A percentile compares a stretch with the other conserved stretches of the same genome.
phyloP scores from a whole-genome alignment of 371 early-diverging fungal genomes.

The Mortierella sp. region DNA sequence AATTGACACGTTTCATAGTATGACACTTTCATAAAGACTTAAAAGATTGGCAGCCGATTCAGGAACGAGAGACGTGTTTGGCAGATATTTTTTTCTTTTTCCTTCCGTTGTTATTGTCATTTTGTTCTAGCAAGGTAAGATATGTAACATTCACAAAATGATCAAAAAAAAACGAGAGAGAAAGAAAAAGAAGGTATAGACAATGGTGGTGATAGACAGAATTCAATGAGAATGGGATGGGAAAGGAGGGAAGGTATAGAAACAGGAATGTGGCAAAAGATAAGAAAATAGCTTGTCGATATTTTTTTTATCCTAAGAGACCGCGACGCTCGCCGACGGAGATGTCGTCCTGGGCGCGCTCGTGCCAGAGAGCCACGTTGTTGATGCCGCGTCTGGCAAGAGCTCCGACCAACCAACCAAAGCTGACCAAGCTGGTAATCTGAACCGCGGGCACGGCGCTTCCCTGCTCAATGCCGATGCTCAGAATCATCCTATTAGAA shows the following conservation, averaged over 20 bases:
- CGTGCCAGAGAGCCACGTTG: constrained; percentile 30
- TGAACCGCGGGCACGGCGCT: constrained; percentile 28
- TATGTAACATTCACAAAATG: too few relatives aligned
- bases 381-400: constrained; percentile 34
- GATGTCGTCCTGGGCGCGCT: constrained; percentile 32
- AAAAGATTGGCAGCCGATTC: too few relatives aligned
- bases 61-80: too few relatives aligned
- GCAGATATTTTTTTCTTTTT: constrained; percentile 17
- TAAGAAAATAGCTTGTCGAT: too few relatives aligned
- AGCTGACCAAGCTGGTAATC: constrained; percentile 29
- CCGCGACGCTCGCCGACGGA: constrained; percentile 30
- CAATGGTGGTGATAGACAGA: not conserved
- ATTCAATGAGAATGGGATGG: too few relatives aligned
- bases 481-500: constrained; percentile 38
- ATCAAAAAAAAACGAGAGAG: too few relatives aligned
- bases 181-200: not conserved
- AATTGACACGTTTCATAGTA: too few relatives aligned
- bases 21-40: too few relatives aligned
- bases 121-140: too few relatives aligned
- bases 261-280: not conserved
- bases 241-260: not conserved
- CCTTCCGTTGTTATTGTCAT: too few relatives aligned
- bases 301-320: constrained; percentile 42
- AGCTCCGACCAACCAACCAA: constrained; percentile 50
- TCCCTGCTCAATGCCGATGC: constrained; percentile 45